Evolutionary conservation across 495 filamentous ascomycete species (phyloP).

Genomic region (Tetracladium setigerum): DNA sequence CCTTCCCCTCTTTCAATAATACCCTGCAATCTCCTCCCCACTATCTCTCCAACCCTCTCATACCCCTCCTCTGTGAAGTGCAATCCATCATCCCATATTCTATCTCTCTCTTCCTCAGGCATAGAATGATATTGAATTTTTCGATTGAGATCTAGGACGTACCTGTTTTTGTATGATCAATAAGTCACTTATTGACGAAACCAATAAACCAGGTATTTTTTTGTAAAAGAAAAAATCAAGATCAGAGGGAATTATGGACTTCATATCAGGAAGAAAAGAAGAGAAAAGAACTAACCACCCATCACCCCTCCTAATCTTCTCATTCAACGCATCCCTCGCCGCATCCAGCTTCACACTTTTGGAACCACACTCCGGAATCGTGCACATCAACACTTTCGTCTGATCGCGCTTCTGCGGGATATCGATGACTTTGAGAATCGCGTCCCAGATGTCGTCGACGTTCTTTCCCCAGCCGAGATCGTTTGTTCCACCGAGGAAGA

Average conservation of each 20-base stretch:
- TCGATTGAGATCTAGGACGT: slow-evolving; percentile 44
- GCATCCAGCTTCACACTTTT: slow-evolving; percentile 23
- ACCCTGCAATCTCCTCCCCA: slow-evolving; percentile 25
- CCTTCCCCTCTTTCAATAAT: slow-evolving; percentile 2
- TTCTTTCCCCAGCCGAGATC: slow-evolving; percentile 12
- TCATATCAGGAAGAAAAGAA: too few relatives aligned
- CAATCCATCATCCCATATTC: slow-evolving; percentile 54
- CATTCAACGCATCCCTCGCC: slow-evolving; percentile 41
- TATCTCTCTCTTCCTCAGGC: slow-evolving; percentile 28
- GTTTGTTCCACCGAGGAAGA: slow-evolving; percentile 24
- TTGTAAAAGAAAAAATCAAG: too few relatives aligned
- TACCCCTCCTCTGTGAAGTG: slow-evolving; percentile 55
- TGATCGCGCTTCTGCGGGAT: slow-evolving; percentile 20
- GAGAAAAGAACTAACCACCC: slow-evolving; percentile 14
- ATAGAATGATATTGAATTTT: slow-evolving; percentile 47
- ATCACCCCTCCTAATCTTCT: slow-evolving; percentile 37
- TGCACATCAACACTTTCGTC: slow-evolving; percentile 52
- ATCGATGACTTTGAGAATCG: not conserved
- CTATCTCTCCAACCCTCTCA: slow-evolving; percentile 45
- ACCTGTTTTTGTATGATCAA: too few relatives aligned
- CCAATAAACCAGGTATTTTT: not conserved
- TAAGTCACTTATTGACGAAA: slow-evolving; percentile 10
- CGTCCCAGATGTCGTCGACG: not conserved
- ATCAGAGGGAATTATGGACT: too few relatives aligned
- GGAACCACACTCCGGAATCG: slow-evolving; percentile 43